Base-by-base conservation (phyloP, 2,329 filamentous ascomycete genomes). In the Fulvia fulva region DNA sequence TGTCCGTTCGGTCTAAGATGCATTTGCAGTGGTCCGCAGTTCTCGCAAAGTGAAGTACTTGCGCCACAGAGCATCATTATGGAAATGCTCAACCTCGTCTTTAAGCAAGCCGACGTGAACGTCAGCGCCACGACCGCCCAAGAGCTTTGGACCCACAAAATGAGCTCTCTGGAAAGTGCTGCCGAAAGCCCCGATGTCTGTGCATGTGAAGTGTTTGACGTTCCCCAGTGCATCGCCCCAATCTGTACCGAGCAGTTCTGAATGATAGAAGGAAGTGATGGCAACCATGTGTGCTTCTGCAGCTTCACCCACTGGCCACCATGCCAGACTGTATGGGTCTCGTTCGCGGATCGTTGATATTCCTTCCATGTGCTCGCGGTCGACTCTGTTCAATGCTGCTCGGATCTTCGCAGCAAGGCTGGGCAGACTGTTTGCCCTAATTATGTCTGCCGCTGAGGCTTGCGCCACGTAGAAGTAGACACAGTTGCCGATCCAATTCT, bases 241-340 rank as follows among this genome's bases (percentile, higher is more conserved):
- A 26, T 65, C 55, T 1, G 52, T 32, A 1, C 57, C 54, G 19
- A 60, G 51, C 30, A 65, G 34, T 32, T 63, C 59, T 6, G 56
- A 59, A 8, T 65, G 63, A n/a, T 65, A 65, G 26, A 65, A 59
- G 19, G 55, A 58, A 8, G 63, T 65, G 44, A 65, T 55, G 12
- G 49, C 61, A 37, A 63, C 34, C 12, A 65, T 57, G 9, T 61
- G 30, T 5, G 61, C 57, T 21, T 62, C 51, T 41, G 56, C 19
- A 8, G 51, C 51, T 22, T 52, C 26, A n/a, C 55, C 43, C 5
- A 65, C 55, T 19, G 63, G 61, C 63, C 63, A 65, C 63, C 63
- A 63, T 41, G 47, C 53, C 3, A 65, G 53, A 14, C 43, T 37
- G 51, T 62, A 65, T 2, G 59, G 55, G 49, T 61, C 54, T 21